Percentiles rank a stretch among this genome's conserved stretches.
Conservation (phyloP, 2,329 filamentous ascomycete species). For the Fusarium dimerum region DNA sequence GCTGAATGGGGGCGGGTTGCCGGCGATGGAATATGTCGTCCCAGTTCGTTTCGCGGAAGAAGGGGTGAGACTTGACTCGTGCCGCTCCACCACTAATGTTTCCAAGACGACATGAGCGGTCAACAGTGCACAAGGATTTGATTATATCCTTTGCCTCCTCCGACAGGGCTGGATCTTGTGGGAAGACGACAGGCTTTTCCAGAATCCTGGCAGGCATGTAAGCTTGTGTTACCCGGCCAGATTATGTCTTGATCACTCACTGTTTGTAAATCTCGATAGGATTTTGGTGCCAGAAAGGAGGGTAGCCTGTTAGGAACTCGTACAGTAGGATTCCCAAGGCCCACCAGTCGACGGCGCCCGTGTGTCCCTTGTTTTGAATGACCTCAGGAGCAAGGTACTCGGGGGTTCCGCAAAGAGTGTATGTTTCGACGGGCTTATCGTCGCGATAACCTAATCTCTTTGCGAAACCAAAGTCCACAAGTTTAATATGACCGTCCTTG, state of each 20-base stretch:
- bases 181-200: conserved; percentile 75
- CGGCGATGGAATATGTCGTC: conserved; percentile 67
- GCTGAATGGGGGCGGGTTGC: conserved; percentile 70
- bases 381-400: conserved; percentile 85
- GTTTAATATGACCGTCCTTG: conserved; percentile 74
- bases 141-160: conserved; percentile 73
- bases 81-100: conserved; percentile 75
- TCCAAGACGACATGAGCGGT: conserved; percentile 75
- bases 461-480: conserved; percentile 85
- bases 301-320: conserved; percentile 82
- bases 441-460: conserved; percentile 67
- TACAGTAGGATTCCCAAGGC: conserved; percentile 81
- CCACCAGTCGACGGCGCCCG: conserved; percentile 84
- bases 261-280: conserved; percentile 86
- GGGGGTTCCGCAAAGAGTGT: conserved; percentile 80
- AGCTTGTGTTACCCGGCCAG: conserved; percentile 2
- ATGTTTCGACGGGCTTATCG: conserved; percentile 64
- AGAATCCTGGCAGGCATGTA: conserved; percentile 60
- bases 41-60: conserved; percentile 75
- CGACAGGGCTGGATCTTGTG: conserved; percentile 65
- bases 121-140: conserved; percentile 73
- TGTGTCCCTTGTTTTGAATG: conserved; percentile 78
- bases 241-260: conserved; percentile 41
- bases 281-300: conserved; percentile 85
- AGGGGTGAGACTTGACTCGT: conserved; percentile 73